Base-by-base conservation (phyloP, 345 rosid genomes). In the Salix suchowensis region DNA sequence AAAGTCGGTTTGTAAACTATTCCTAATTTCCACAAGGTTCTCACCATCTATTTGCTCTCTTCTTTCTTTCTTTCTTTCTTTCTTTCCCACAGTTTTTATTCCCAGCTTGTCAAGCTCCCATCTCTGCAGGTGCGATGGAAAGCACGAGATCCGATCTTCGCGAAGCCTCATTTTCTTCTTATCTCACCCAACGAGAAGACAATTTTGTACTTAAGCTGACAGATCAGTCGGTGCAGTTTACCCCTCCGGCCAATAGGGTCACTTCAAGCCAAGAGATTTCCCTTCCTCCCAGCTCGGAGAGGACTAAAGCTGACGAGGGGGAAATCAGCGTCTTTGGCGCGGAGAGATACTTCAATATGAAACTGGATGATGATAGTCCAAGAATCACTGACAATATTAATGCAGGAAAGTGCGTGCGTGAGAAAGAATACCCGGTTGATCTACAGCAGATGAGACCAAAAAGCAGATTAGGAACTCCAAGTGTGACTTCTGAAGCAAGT, bases 271-370 rank as follows among this genome's bases (percentile, higher is more conserved):
- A 72, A 68, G 79, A 77, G 21, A 61, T 65, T 68, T 84, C 78
- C n/a, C 23, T 46, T 39, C 81, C 77, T 6, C 42, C 55, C 58
- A 74, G 76, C 65, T 64, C 78, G n/a, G 82, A 76, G 73, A 77
- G 81, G 67, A 66, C 77, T 26, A 81, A 68, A 66, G 16, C 73
- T 14, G 79, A 58, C 68, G 88, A 76, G 52, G 85, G 82, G 11
- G 92, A 85, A 67, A 80, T 87, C 26, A 79, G 89, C 3, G 83
- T 91, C 37, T 89, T 89, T 64, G 84, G 79, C 11, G 90, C 94
- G 37, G 90, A 89, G 68, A 88, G 77, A 74, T 89, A 91, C 82
- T 85, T 85, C 85, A 88, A 85, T 72, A 80, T 75, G 87, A 83
- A 70, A 60, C 70, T 83, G 12, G 90, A 82, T 34, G 81, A 60